phyloP scores from a whole-genome alignment of 208 protist species.

The Zelonia costaricensis region DNA sequence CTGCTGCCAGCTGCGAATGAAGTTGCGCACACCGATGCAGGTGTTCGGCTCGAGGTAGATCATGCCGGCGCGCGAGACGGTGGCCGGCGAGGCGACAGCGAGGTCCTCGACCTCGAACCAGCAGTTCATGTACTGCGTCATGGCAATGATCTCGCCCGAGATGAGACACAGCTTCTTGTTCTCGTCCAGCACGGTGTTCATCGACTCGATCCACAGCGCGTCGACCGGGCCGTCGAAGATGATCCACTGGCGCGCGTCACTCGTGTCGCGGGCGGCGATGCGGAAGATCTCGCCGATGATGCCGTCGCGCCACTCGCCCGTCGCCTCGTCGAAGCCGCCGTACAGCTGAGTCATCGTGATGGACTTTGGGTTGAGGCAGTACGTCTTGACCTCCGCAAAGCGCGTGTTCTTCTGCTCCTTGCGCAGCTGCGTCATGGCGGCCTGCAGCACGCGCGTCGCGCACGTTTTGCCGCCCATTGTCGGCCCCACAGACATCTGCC shows the following conservation, averaged over 20 bases:
- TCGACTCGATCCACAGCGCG: conserved; percentile 95
- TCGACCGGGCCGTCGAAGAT: conserved; percentile 97
- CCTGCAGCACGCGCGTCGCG: conserved; percentile 81
- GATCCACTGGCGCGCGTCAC: conserved; percentile 93
- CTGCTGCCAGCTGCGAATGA: conserved; percentile 84
- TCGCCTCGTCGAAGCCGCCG: conserved; percentile 96
- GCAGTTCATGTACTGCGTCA: conserved; percentile 95
- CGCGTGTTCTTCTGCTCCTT: conserved; percentile 66
- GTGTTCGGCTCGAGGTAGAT: conserved; percentile 97
- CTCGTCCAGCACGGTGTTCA: conserved; percentile 96
- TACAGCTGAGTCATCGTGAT: conserved; percentile 98
- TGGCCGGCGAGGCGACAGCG: conserved; percentile 96
- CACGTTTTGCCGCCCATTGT: conserved; percentile 96
- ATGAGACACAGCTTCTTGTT: conserved; percentile 97
- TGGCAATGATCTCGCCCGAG: conserved; percentile 95
- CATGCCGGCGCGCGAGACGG: conserved; percentile 98
- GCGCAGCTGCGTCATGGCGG: conserved; percentile 85
- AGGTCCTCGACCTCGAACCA: conserved; percentile 98
- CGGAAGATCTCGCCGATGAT: conserved; percentile 95
- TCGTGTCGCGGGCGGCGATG: conserved; percentile 82
- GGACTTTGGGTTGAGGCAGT: conserved; percentile 96
- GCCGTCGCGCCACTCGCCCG: conserved; percentile 97
- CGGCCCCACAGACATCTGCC: conserved; percentile 97
- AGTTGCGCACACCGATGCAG: conserved; percentile 84
- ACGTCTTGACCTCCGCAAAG: conserved; percentile 87